Base-by-base conservation (phyloP, 2,329 filamentous ascomycete species). In the Beauveria scarabaeidicola region DNA sequence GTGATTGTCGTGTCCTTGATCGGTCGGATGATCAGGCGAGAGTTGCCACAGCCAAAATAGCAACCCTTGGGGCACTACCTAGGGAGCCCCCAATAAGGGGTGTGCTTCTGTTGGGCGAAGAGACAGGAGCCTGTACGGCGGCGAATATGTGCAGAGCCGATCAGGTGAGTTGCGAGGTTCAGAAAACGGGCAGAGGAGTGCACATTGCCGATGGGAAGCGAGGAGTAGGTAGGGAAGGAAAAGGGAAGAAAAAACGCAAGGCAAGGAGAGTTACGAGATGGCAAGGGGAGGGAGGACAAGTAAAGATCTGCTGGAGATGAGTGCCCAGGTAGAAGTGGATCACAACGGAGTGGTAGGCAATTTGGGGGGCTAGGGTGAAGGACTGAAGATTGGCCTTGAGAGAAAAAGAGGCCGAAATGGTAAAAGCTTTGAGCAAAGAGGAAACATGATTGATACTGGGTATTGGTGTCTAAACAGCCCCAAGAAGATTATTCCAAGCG, bases 221-320 rank as follows among this genome's bases (percentile, higher is more conserved):
- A 41, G 58, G 10, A 50, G 50, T n/a, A 48, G 38, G 21, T 25
- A 50, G 21, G 27, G 38, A 19, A 25, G 46, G 36, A 29, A 43
- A 25, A 13, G 44, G 32, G 23, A 53, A 32, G 47, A 36, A 55
- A 55, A 44, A 36, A 53, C 29, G 44, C 27, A 59, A 48, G 36
- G 44, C 21, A 50, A 55, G 32, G 55, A 46, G 43, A 48, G 50
- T 32, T 19, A 43, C 46, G 41, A 58, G 52, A 53, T 40, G 51
- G 60, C 55, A 61, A 55, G 60, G 60, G 60, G 60, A 58, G 43
- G 54, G 54, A 47, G 54, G 44, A 47, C n/a, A 46, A 32, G 52
- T 46, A 61, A 61, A 61, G 60, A 61, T 61, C 60, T 61, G 60
- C 60, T 61, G 55, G 60, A 61, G 60, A 61, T 61, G 60, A 61